phyloP scores from a whole-genome alignment of 2,329 filamentous ascomycete species.

The Trichoderma aggressivum region DNA sequence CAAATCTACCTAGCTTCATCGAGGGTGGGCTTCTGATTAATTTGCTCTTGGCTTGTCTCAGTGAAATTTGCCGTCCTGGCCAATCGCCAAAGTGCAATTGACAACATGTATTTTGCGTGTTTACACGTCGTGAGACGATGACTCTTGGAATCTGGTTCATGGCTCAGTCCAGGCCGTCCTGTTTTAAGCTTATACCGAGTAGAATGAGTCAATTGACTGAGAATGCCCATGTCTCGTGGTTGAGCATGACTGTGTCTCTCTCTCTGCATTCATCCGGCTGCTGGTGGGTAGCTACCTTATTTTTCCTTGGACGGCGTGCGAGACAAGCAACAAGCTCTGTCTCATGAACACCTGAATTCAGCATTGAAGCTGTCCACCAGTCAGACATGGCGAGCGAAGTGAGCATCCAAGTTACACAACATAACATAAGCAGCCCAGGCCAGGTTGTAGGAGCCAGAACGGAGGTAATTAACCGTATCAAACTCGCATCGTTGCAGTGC shows the following conservation, averaged over 20 bases:
- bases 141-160: not conserved
- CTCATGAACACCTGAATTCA: not conserved
- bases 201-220: not conserved
- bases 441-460: conserved; percentile 5
- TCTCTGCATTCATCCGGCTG: not conserved
- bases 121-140: not conserved
- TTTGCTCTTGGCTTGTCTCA: conserved; percentile 14
- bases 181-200: conserved; percentile 3
- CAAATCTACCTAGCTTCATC: not conserved
- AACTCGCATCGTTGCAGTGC: not conserved
- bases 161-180: not conserved
- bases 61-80: not conserved
- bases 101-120: not conserved
- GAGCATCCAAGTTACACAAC: not conserved
- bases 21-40: not conserved
- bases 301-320: not conserved
- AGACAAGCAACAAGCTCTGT: not conserved
- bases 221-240: not conserved
- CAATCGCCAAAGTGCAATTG: conserved; percentile 4
- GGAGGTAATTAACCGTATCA: not conserved
- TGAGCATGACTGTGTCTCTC: not conserved
- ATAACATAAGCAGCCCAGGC: not conserved
- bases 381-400: not conserved
- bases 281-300: not conserved
- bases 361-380: not conserved